Evolutionary conservation across 1,284 basidiomycete genomes (phyloP).

Genomic region (Porogramme epimiltina): DNA sequence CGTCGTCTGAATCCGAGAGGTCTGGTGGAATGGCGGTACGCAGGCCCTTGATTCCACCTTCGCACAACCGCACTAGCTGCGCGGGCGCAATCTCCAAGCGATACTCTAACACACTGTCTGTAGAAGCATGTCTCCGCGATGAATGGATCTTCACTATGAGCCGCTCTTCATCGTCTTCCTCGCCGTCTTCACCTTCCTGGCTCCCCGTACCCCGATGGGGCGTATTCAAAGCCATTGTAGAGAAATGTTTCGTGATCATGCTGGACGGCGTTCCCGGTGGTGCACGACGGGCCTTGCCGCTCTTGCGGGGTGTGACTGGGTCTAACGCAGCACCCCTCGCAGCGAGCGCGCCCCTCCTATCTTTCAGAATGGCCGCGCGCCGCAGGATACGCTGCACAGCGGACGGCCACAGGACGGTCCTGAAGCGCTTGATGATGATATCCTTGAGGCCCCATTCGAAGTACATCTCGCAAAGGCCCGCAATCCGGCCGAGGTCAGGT

Average conservation of each 20-base stretch:
- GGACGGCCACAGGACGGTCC: constrained; percentile 75
- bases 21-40: constrained; percentile 52
- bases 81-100: constrained; percentile 71
- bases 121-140: constrained; percentile 58
- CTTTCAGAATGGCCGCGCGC: constrained; percentile 48
- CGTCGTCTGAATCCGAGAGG: constrained; percentile 38
- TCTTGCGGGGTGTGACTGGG: constrained; percentile 43
- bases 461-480: constrained; percentile 77
- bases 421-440: constrained; percentile 75
- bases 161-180: constrained; percentile 28
- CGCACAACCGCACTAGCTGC: constrained; percentile 62
- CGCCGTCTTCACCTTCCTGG: constrained; percentile 26
- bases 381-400: constrained; percentile 67
- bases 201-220: constrained; percentile 7
- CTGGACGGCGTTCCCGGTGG: constrained; percentile 52
- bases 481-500: constrained; percentile 72
- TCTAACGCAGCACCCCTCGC: constrained; percentile 1
- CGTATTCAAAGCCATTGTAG: constrained; percentile 39
- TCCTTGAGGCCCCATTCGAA: constrained; percentile 91
- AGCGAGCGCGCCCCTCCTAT: constrained; percentile 30
- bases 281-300: constrained; percentile 21
- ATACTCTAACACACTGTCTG: constrained; percentile 70
- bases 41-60: constrained; percentile 63
- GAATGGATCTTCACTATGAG: constrained; percentile 50
- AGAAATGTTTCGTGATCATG: constrained; percentile 58